Conservation (phyloP, 23 red algal genomes). For the Pyropia haitanensis region DNA sequence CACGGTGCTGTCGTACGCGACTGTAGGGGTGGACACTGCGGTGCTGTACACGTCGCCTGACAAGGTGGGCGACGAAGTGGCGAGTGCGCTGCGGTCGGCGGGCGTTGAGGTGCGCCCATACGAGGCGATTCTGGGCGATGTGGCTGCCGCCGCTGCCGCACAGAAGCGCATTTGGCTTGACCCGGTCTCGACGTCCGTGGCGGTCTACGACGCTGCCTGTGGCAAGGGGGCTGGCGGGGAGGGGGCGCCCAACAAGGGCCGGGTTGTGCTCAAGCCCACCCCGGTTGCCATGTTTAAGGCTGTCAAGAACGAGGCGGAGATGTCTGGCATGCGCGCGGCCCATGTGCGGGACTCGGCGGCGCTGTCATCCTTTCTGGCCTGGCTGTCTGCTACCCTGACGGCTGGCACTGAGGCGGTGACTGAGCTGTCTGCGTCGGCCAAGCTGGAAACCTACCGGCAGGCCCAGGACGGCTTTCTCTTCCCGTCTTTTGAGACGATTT, state of each 20-base stretch:
- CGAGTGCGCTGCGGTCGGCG: slow-evolving; percentile 7
- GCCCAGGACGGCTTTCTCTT: slow-evolving; percentile 53
- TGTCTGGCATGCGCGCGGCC: slow-evolving; percentile 74
- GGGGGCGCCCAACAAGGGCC: too few species aligned
- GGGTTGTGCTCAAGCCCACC: slow-evolving; percentile 4
- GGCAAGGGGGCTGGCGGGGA: background rate
- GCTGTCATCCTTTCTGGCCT: slow-evolving; percentile 69
- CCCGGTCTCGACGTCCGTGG: slow-evolving; percentile 35
- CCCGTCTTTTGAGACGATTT: slow-evolving; percentile 77
- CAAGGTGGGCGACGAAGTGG: slow-evolving; percentile 23
- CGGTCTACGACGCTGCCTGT: slow-evolving; percentile 32
- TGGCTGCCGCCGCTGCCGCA: slow-evolving; percentile 19
- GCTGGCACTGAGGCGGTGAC: slow-evolving; percentile 16
- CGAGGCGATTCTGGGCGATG: slow-evolving; percentile 23
- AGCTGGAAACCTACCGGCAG: slow-evolving; percentile 50
- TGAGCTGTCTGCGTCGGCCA: slow-evolving; percentile 43
- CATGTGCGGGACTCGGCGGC: slow-evolving; percentile 69
- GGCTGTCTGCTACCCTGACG: slow-evolving; percentile 50
- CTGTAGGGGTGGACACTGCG: slow-evolving; percentile 29
- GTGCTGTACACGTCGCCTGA: slow-evolving; percentile 34
- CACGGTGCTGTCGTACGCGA: slow-evolving; percentile 64
- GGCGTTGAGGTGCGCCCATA: slow-evolving; percentile 39
- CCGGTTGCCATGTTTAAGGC: slow-evolving; percentile 76
- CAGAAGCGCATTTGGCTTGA: slow-evolving; percentile 66
- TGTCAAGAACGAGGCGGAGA: slow-evolving; percentile 82